Conservation (phyloP, 495 filamentous ascomycete species). For the Haplographium delicatum region DNA sequence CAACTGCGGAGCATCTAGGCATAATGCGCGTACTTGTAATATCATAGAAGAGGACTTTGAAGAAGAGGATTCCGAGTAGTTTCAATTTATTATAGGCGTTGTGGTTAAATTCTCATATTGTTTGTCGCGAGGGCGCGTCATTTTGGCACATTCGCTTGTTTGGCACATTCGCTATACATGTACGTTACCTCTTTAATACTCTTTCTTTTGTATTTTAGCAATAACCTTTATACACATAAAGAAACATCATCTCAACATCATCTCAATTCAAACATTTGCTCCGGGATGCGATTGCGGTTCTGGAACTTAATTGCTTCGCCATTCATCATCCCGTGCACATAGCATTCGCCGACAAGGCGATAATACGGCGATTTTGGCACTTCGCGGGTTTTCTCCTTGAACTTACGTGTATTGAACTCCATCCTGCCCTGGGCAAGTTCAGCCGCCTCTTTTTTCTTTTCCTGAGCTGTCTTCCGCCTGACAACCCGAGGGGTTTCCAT, state of each 20-base stretch:
- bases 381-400: not conserved
- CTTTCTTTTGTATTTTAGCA: no score
- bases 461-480: not conserved
- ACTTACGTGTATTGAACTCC: not conserved
- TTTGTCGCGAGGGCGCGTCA: no score
- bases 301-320: not conserved
- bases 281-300: no score
- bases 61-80: no score
- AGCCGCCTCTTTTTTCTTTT: not conserved
- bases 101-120: no score
- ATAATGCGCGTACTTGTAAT: constrained; percentile 10
- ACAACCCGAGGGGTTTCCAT: not conserved
- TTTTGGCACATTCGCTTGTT: no score
- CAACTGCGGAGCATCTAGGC: constrained; percentile 1
- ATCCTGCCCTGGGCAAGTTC: not conserved
- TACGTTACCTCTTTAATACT: no score
- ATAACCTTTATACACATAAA: no score
- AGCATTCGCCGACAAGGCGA: not conserved
- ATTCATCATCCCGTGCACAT: not conserved
- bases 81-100: no score
- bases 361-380: not conserved
- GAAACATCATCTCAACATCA: no score
- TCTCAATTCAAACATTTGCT: no score
- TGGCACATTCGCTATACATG: no score
- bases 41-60: constrained; percentile 4